phyloP scores from a whole-genome alignment of 1,284 basidiomycete species.

The Fomitopsis pinicola region DNA sequence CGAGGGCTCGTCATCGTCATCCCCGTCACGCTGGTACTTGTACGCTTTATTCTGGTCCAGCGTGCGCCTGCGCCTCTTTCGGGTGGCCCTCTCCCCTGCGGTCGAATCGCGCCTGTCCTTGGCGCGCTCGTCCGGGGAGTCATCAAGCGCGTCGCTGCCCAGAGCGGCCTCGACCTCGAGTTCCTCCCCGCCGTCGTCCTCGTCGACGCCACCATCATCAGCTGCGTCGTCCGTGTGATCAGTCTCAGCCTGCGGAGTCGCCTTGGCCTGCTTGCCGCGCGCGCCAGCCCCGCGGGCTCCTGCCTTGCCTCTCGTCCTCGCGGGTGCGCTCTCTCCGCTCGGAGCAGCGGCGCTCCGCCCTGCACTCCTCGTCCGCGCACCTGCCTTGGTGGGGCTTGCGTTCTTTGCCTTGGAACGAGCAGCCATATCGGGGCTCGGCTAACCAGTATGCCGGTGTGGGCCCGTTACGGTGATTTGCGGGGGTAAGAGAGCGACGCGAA shows the following conservation, averaged over 20 bases:
- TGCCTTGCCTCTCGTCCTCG: background rate
- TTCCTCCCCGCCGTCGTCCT: slow-evolving; percentile 6
- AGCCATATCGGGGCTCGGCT: slow-evolving; percentile 2
- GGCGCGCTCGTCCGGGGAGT: slow-evolving; percentile 6
- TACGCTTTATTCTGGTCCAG: slow-evolving; percentile 1
- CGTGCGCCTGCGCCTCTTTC: background rate
- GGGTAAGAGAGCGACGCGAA: too few species aligned
- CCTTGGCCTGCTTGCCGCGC: background rate
- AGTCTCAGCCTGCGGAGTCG: background rate
- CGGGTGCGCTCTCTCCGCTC: background rate
- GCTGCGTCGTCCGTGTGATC: background rate
- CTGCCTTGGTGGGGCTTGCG: background rate
- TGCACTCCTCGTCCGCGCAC: background rate
- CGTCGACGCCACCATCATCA: background rate
- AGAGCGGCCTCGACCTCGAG: slow-evolving; percentile 12
- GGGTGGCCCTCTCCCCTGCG: background rate
- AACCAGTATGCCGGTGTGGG: background rate
- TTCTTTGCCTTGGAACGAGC: background rate
- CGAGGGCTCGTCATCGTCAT: slow-evolving; percentile 8
- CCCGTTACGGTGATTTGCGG: background rate
- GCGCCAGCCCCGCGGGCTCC: background rate
- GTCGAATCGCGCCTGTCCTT: background rate
- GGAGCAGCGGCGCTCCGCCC: background rate
- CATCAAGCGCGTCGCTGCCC: slow-evolving; percentile 23
- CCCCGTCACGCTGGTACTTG: background rate